Evolutionary conservation across 306 rosid genomes (phyloP).

Genomic region (Begonia fuchsioides): DNA sequence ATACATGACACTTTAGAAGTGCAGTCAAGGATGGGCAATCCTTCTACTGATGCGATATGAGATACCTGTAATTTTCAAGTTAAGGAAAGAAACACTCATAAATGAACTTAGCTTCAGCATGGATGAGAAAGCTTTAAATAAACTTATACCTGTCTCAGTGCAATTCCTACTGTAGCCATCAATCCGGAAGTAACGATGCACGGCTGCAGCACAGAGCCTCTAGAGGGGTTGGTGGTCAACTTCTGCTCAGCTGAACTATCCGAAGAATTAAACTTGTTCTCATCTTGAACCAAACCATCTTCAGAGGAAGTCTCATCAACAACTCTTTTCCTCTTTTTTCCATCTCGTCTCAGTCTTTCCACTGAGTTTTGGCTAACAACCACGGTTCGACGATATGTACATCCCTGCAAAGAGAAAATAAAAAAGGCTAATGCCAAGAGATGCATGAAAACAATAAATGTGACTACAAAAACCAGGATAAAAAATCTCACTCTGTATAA

Average conservation of each 20-base stretch:
- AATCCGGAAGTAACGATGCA: slow-evolving; percentile 60
- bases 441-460: slow-evolving; percentile 1
- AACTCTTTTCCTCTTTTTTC: slow-evolving; percentile 10
- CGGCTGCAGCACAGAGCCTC: slow-evolving; percentile 68
- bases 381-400: slow-evolving; percentile 21
- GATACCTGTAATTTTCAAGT: slow-evolving; percentile 42
- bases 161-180: slow-evolving; percentile 54
- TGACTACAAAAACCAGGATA: background rate
- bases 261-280: slow-evolving; percentile 14
- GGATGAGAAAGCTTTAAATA: too few species aligned
- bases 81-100: too few species aligned
- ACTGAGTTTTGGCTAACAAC: slow-evolving; percentile 39
- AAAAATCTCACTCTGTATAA: slow-evolving; percentile 20
- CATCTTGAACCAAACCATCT: slow-evolving; percentile 29
- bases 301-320: slow-evolving; percentile 22
- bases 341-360: slow-evolving; percentile 35
- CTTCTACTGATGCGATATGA: slow-evolving; percentile 58
- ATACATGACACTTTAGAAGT: slow-evolving; percentile 63
- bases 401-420: slow-evolving; percentile 20
- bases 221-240: slow-evolving; percentile 28
- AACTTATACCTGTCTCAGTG: slow-evolving; percentile 48
- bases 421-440: background rate
- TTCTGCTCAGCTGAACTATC: slow-evolving; percentile 25
- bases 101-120: too few species aligned
- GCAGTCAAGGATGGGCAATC: slow-evolving; percentile 73